Evolutionary conservation across 2,329 filamentous ascomycete species (phyloP), one percentile per base, ranked within the genome.

Genomic region (Eurotiales sp.): DNA sequence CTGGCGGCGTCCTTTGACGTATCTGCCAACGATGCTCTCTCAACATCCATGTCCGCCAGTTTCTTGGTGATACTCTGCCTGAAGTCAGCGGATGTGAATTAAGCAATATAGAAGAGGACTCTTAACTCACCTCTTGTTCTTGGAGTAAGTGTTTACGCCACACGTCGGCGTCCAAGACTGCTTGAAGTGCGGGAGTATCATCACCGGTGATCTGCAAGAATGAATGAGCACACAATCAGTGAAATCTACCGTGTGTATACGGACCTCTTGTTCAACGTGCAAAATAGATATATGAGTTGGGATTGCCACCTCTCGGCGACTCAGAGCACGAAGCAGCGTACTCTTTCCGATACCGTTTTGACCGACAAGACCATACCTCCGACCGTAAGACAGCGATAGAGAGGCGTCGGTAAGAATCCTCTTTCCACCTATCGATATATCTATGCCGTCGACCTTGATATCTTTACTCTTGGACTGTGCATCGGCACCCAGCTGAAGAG

Each of bases 331-430:
- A 56, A 99, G 80, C 58, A 99, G 77, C n/a, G 93, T 99, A 67
- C 90, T 90, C 81, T 93, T 92, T 80, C 88, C 93, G 58, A 99
- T 92, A 90, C 93, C 93, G 82, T 99, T 99, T 79, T 97, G 88
- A 80, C 93, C 93, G 60, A 99, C 93, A 58, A 99, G 77, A 83
- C 93, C 93, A 72, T 99, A 99, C 59, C 93, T 85, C 66, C 91
- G 86, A 48, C 92, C 90, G 69, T 95, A 96, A 0, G 93, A 86
- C 57, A 99, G 78, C 1, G 90, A 96, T 53, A 99, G 76, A 48
- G 84, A 89, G 43, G 92, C 96, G 69, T 99, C 92, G 40, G 87
- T 88, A 60, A 97, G 76, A 58, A 99, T 99, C 54, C 93, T 85
- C 64, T 83, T 80, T 51, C 92, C 92, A 56, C 88, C 85, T 64